These are phyloP conservation scores for Trametes polyzona DNA, from an alignment of 1,284 basidiomycete genomes.

Conservation along the genomic window DNA sequence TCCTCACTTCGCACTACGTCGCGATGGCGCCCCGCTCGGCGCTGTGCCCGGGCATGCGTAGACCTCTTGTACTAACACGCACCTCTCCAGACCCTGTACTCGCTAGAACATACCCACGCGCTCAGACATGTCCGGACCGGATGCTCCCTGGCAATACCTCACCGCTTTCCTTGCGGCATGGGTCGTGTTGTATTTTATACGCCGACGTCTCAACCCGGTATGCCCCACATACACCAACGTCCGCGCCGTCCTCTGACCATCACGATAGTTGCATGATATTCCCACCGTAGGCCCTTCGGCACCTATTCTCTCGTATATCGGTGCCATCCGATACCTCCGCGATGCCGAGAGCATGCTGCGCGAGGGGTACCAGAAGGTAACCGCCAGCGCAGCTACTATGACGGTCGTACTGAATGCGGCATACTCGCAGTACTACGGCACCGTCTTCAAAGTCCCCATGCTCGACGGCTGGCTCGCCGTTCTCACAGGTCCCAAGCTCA, in stretches of 20 bases:
- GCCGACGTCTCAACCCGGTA: constrained; percentile 17
- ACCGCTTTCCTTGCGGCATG: constrained; percentile 10
- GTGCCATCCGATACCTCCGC: constrained; percentile 25
- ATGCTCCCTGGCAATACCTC: constrained; percentile 13
- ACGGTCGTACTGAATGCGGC: neutral
- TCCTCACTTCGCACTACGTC: neutral
- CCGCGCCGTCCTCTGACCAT: no score
- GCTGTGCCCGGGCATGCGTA: no score
- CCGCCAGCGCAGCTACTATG: neutral
- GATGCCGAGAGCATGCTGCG: constrained; percentile 33
- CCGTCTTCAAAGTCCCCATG: constrained; percentile 46
- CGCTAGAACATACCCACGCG: neutral
- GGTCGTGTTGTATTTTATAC: constrained; percentile 7
- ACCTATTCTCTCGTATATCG: constrained; percentile 36
- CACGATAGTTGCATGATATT: constrained; percentile 26
- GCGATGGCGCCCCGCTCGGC: no score
- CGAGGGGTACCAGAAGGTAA: constrained; percentile 38
- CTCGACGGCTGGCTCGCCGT: constrained; percentile 46
- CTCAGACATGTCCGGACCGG: neutral
- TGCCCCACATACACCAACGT: no score
- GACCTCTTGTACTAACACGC: no score
- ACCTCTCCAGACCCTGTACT: no score
- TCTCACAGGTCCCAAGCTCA: constrained; percentile 38
- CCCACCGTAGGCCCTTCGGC: constrained; percentile 37
- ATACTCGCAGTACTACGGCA: constrained; percentile 37